These are phyloP conservation scores for Neltuma alba DNA, from an alignment of 306 rosid species.

Conservation along the genomic window DNA sequence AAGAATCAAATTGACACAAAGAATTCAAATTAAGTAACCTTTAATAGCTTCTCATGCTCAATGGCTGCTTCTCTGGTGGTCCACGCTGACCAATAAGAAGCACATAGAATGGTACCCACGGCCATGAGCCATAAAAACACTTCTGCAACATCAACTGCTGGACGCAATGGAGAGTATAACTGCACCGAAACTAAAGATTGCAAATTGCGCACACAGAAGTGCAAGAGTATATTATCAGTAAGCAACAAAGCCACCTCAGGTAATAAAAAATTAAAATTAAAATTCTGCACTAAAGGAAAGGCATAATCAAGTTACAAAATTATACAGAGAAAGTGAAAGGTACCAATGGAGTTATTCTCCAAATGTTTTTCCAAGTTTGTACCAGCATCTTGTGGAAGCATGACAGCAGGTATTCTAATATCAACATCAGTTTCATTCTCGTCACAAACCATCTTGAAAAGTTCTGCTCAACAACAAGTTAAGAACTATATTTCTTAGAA, in stretches of 20 bases:
- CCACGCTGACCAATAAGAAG: conserved; percentile 97
- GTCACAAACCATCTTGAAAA: conserved; percentile 98
- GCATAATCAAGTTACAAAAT: conserved; percentile 25
- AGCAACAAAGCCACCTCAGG: conserved; percentile 30
- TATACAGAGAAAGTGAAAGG: conserved; percentile 32
- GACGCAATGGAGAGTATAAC: conserved; percentile 88
- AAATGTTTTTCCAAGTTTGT: conserved; percentile 55
- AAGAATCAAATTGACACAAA: not conserved
- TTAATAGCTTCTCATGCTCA: conserved; percentile 82
- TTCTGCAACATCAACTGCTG: conserved; percentile 87
- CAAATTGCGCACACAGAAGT: conserved; percentile 32
- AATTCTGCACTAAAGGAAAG: not conserved
- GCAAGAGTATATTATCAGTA: conserved; percentile 15
- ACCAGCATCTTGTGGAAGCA: conserved; percentile 95
- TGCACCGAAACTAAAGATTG: conserved; percentile 76
- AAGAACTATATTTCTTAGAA: conserved; percentile 32
- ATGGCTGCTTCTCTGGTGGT: conserved; percentile 73
- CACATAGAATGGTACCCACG: conserved; percentile 86
- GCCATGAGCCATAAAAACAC: conserved; percentile 99
- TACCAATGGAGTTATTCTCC: conserved; percentile 57
- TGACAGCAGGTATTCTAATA: conserved; percentile 85
- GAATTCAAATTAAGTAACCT: conserved; percentile 52
- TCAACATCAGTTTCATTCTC: conserved; percentile 65
- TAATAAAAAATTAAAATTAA: not conserved
- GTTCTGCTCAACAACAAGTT: conserved; percentile 51